Percentiles rank a stretch among this genome's conserved stretches.
phyloP scores from a whole-genome alignment of 306 rosid species.

The Cicer judaicum region DNA sequence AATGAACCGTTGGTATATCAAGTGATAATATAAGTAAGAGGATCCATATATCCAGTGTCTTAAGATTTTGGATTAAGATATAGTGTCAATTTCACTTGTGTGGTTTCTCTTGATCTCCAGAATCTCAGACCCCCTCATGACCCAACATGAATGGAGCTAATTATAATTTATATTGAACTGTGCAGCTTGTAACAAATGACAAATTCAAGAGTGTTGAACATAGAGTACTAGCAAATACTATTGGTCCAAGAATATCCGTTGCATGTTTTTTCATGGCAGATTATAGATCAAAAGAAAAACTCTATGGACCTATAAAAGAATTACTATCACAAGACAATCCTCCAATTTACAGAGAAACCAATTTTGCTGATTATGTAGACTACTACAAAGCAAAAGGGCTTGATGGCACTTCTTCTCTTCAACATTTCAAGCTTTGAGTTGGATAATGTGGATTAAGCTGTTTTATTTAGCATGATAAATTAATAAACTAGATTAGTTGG shows the following conservation, averaged over 20 bases:
- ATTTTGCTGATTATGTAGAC: constrained; percentile 23
- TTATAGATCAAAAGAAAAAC: constrained; percentile 2
- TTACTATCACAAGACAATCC: constrained; percentile 39
- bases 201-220: constrained; percentile 45
- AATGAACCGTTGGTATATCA: too few species aligned
- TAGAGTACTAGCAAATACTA: constrained; percentile 37
- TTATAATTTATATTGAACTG: background rate
- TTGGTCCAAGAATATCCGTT: constrained; percentile 42
- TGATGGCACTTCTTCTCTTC: constrained; percentile 42
- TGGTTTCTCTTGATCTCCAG: too few species aligned
- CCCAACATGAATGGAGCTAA: background rate
- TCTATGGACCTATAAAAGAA: constrained; percentile 42
- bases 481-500: too few species aligned
- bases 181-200: constrained; percentile 49
- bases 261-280: constrained; percentile 42
- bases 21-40: too few species aligned
- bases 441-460: too few species aligned
- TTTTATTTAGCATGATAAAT: too few species aligned
- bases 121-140: too few species aligned
- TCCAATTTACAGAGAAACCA: constrained; percentile 41
- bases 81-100: too few species aligned
- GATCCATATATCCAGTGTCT: too few species aligned
- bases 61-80: too few species aligned
- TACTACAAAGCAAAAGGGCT: constrained; percentile 37
- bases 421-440: constrained; percentile 43